These are phyloP conservation scores for Pseudopithomyces maydicus DNA, from an alignment of 2,329 filamentous ascomycete species.

Conservation along the genomic window DNA sequence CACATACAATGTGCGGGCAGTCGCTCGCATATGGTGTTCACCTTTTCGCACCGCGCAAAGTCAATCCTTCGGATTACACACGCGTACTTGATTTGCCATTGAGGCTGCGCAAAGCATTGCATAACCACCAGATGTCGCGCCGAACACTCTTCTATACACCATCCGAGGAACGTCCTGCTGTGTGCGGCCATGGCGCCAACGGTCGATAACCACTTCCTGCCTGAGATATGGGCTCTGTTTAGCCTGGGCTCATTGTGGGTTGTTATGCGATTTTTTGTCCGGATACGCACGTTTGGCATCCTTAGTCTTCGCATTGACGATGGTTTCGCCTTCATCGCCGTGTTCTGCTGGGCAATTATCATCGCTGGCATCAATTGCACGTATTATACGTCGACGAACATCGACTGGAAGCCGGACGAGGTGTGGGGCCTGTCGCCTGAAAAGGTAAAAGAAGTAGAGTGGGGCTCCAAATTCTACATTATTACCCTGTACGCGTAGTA, in stretches of 20 bases:
- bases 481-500: conserved; percentile 19
- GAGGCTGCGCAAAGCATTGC: not conserved
- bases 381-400: conserved; percentile 16
- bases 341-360: conserved; percentile 13
- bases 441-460: conserved; percentile 9
- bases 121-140: not conserved
- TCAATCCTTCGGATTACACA: too few relatives aligned
- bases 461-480: conserved; percentile 16
- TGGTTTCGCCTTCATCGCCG: conserved; percentile 9
- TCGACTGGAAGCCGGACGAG: conserved; percentile 13
- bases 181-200: conserved; percentile 8
- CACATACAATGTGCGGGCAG: too few relatives aligned
- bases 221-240: conserved; percentile 13
- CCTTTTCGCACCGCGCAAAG: too few relatives aligned
- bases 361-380: conserved; percentile 13
- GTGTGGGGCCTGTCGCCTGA: conserved; percentile 8
- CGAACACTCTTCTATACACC: too few relatives aligned
- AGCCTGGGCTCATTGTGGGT: conserved; percentile 8
- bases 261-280: not conserved
- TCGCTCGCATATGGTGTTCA: too few relatives aligned
- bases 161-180: not conserved
- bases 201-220: conserved; percentile 8
- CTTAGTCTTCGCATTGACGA: conserved; percentile 9
- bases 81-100: too few relatives aligned
- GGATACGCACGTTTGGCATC: conserved; percentile 6